phyloP scores from a whole-genome alignment of 1,284 basidiomycete species.

The Cryptococcus sp. region DNA sequence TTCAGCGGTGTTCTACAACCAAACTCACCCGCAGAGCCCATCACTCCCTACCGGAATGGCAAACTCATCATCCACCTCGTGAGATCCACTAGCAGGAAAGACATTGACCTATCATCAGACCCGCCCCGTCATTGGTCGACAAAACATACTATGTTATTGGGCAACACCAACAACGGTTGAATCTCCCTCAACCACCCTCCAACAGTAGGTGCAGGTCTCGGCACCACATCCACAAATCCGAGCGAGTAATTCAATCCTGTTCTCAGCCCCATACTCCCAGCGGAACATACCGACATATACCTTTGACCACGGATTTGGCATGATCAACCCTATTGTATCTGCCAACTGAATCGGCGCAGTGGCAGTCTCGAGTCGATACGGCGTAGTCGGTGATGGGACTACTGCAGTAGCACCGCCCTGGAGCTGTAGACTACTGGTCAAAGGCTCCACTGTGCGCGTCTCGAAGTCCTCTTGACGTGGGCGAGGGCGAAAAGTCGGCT shows the following conservation, averaged over 20 bases:
- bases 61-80: conserved; percentile 13
- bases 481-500: background rate
- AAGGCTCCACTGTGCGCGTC: background rate
- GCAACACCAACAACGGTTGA: conserved; percentile 35
- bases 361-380: conserved; percentile 8
- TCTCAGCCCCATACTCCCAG: conserved; percentile 5
- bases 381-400: background rate
- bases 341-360: conserved; percentile 27
- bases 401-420: conserved; percentile 1
- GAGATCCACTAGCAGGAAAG: conserved; percentile 25
- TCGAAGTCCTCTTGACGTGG: background rate
- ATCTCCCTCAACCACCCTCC: conserved; percentile 43
- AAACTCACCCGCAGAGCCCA: conserved; percentile 36
- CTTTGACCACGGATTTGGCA: conserved; percentile 39
- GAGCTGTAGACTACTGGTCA: background rate
- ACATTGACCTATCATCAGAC: conserved; percentile 24
- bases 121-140: background rate
- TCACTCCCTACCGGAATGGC: conserved; percentile 22
- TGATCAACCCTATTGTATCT: conserved; percentile 40
- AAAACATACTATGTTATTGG: conserved; percentile 32
- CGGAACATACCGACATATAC: conserved; percentile 30
- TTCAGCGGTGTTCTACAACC: background rate
- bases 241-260: conserved; percentile 38
- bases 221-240: conserved; percentile 42
- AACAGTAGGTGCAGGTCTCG: conserved; percentile 29